Conservation (phyloP, 2,329 filamentous ascomycete species). For the Dothideomycetidae sp. region DNA sequence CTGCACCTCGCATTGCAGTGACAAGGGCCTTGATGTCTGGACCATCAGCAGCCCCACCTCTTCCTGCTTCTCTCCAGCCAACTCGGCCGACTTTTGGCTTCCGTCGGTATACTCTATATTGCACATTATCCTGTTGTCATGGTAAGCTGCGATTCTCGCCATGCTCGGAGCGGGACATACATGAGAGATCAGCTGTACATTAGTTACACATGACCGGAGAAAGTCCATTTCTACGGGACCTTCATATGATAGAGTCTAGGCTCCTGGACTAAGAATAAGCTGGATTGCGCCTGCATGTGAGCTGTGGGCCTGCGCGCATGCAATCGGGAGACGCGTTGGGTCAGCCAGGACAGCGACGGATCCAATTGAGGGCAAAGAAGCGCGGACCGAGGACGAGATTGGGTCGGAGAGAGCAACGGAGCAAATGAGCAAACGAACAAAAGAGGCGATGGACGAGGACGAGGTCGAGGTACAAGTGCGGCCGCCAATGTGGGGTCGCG, state of each 20-base stretch:
- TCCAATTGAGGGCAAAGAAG: no score
- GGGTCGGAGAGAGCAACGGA: no score
- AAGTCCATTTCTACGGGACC: constrained; percentile 8
- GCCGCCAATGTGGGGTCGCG: neutral
- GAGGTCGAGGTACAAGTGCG: neutral
- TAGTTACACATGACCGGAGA: constrained; percentile 7
- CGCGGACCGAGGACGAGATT: no score
- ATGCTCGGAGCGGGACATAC: neutral
- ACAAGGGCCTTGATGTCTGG: constrained; percentile 2
- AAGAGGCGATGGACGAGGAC: no score
- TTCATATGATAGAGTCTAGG: constrained; percentile 7
- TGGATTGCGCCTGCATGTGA: constrained; percentile 2
- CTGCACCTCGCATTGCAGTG: neutral
- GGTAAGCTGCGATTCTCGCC: neutral
- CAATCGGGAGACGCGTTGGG: neutral
- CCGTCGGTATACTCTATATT: constrained; percentile 1
- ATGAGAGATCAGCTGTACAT: constrained; percentile 1
- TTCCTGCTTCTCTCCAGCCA: neutral
- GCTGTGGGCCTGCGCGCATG: neutral
- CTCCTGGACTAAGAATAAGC: neutral
- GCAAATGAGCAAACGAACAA: no score
- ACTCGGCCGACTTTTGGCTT: neutral
- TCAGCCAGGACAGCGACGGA: no score
- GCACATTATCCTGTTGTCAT: neutral
- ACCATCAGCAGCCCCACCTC: no score